Percentiles rank a stretch among this genome's conserved stretches.
Conservation (phyloP, 1,284 basidiomycete genomes). For the Dichomitus squalens region DNA sequence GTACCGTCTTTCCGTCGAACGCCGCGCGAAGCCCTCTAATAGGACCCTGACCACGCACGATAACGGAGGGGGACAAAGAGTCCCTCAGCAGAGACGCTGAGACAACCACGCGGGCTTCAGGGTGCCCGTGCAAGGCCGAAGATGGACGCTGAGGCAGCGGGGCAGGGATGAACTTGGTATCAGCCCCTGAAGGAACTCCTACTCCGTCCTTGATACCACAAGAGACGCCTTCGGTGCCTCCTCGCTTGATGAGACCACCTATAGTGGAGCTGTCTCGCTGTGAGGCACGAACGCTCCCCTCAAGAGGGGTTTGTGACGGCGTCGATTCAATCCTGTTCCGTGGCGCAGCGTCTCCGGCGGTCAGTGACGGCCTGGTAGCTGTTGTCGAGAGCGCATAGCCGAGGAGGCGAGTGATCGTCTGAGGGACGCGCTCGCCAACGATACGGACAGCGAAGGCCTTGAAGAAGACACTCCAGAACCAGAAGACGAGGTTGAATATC, state of each 20-base stretch:
- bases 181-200: not conserved
- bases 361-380: not conserved
- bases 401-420: constrained; percentile 12
- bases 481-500: constrained; percentile 19
- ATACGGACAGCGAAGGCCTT: constrained; percentile 10
- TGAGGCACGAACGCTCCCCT: not conserved
- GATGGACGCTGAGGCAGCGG: not conserved
- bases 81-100: not conserved
- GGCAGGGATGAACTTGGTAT: not conserved
- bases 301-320: too few species aligned
- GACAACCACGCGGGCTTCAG: not conserved
- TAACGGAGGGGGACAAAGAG: not conserved
- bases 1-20: not conserved
- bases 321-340: not conserved
- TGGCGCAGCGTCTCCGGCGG: not conserved
- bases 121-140: not conserved
- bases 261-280: not conserved
- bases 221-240: not conserved
- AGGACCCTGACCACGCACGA: not conserved
- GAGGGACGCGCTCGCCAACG: constrained; percentile 10
- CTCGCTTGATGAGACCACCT: not conserved
- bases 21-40: constrained; percentile 1
- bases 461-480: constrained; percentile 21
- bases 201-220: not conserved
- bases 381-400: constrained; percentile 13